These are phyloP conservation scores for Lachancea sp. DNA, from an alignment of 805 yeast species.

Conservation along the genomic window DNA sequence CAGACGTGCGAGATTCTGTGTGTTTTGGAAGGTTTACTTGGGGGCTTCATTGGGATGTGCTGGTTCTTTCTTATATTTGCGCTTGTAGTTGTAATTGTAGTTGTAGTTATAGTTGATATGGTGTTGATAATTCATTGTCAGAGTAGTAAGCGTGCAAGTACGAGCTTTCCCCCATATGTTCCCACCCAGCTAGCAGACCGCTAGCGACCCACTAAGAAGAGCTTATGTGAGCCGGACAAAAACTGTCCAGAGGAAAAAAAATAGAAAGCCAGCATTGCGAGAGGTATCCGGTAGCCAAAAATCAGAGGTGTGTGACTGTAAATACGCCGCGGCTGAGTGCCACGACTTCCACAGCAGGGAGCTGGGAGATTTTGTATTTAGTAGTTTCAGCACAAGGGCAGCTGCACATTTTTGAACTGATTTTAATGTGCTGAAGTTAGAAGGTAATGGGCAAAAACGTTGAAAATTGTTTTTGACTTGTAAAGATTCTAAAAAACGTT, in stretches of 20 bases:
- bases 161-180: neutral
- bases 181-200: neutral
- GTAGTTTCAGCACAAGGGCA: too few species aligned
- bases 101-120: slow-evolving; percentile 1
- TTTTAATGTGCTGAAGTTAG: too few species aligned
- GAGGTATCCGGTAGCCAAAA: neutral
- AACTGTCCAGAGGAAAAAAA: too few species aligned
- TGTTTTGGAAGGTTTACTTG: neutral
- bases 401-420: too few species aligned
- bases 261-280: neutral
- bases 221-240: neutral
- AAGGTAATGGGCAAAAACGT: too few species aligned
- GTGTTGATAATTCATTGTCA: neutral
- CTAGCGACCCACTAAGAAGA: neutral
- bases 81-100: slow-evolving; percentile 2
- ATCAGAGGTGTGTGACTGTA: too few species aligned
- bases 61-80: neutral
- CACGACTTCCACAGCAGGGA: neutral
- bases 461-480: too few species aligned
- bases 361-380: too few species aligned
- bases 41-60: slow-evolving; percentile 1
- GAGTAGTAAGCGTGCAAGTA: slow-evolving; percentile 5
- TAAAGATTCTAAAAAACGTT: too few species aligned
- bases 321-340: neutral
- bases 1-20: slow-evolving; percentile 7